phyloP scores from a whole-genome alignment of 2,329 filamentous ascomycete species.

The Sphaerulina vaccinii region DNA sequence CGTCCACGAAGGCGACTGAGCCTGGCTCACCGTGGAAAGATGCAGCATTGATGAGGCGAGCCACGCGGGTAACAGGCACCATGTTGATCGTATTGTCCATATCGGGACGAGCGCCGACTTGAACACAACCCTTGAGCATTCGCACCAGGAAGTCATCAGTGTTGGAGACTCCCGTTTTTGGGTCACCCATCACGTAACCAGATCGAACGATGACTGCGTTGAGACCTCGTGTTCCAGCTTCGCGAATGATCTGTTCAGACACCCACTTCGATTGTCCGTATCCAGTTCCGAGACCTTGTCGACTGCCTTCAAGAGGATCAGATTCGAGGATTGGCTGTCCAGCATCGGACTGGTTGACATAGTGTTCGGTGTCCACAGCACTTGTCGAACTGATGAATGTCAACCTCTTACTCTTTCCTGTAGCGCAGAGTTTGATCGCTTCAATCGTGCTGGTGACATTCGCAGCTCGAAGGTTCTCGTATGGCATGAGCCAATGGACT shows the following conservation, averaged over 20 bases:
- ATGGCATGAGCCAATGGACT: slow-evolving; percentile 77
- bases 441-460: slow-evolving; percentile 85
- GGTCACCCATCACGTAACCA: slow-evolving; percentile 80
- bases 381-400: slow-evolving; percentile 81
- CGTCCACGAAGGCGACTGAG: slow-evolving; percentile 71
- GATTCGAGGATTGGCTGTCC: slow-evolving; percentile 70
- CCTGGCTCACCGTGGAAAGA: slow-evolving; percentile 56
- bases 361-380: slow-evolving; percentile 79
- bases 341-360: slow-evolving; percentile 68
- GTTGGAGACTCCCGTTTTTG: slow-evolving; percentile 66
- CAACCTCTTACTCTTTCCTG: slow-evolving; percentile 75
- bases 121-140: slow-evolving; percentile 82
- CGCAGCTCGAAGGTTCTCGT: slow-evolving; percentile 66
- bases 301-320: slow-evolving; percentile 76
- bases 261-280: slow-evolving; percentile 94
- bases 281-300: slow-evolving; percentile 74
- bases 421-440: slow-evolving; percentile 70
- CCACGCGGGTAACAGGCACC: slow-evolving; percentile 82
- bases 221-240: slow-evolving; percentile 76
- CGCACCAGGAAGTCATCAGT: slow-evolving; percentile 90
- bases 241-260: slow-evolving; percentile 68
- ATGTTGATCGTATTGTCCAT: slow-evolving; percentile 87
- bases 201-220: slow-evolving; percentile 74
- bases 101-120: slow-evolving; percentile 69
- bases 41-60: slow-evolving; percentile 73